Percentiles rank a stretch among this genome's conserved stretches.
These are phyloP conservation scores for Cystofilobasidium capitatum DNA, from an alignment of 768 basidiomycete genomes.

Conservation along the genomic window DNA sequence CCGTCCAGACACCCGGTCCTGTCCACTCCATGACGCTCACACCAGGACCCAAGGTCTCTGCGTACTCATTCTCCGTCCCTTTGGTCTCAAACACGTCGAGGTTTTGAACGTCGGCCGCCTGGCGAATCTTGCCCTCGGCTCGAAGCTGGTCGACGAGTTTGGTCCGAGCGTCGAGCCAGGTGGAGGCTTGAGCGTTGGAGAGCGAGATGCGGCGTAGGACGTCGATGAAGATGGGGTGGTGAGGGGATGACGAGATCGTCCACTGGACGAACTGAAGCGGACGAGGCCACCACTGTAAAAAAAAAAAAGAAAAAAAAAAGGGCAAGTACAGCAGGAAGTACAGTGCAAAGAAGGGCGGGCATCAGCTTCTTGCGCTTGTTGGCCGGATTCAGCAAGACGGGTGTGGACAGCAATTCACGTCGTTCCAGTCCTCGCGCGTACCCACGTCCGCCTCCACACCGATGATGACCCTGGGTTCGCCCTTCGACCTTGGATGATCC, in stretches of 20 bases:
- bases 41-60: constrained; percentile 29
- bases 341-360: not conserved
- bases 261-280: constrained; percentile 45
- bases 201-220: constrained; percentile 38
- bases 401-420: constrained; percentile 24
- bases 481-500: not conserved
- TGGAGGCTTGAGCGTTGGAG: not conserved
- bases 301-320: not conserved
- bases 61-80: constrained; percentile 27
- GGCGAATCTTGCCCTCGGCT: not conserved
- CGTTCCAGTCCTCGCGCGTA: constrained; percentile 42
- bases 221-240: constrained; percentile 44
- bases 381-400: not conserved
- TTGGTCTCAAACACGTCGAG: not conserved
- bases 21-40: constrained; percentile 44
- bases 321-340: not conserved
- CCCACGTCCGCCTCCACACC: constrained; percentile 46
- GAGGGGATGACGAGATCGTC: constrained; percentile 42
- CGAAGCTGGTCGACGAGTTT: not conserved
- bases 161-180: not conserved
- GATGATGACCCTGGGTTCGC: constrained; percentile 36
- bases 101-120: not conserved
- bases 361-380: too few species aligned
- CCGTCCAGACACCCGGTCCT: constrained; percentile 39
- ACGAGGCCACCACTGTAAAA: constrained; percentile 36